phyloP scores from a whole-genome alignment of 1,139 yeast species.

The Geotrichum candidum region DNA sequence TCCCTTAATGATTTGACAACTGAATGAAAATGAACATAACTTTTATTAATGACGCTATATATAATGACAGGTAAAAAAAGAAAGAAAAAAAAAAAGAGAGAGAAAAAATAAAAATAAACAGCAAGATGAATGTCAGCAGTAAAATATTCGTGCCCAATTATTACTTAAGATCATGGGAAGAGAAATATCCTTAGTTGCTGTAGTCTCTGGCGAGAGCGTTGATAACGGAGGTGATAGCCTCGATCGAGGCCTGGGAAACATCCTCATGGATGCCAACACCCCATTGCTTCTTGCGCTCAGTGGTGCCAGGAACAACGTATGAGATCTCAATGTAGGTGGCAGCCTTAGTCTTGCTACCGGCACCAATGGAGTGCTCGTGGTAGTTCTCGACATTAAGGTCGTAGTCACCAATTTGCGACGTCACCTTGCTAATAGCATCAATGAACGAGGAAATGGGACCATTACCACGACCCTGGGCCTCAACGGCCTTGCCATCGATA shows the following conservation, averaged over 20 bases:
- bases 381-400: conserved; percentile 72
- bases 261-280: conserved; percentile 94
- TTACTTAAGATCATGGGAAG: neutral
- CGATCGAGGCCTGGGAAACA: conserved; percentile 83
- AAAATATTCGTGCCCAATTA: neutral
- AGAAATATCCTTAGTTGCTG: neutral
- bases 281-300: conserved; percentile 55
- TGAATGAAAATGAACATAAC: no score
- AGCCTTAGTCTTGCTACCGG: conserved; percentile 79
- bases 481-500: conserved; percentile 42
- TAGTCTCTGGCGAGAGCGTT: conserved; percentile 36
- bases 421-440: conserved; percentile 60
- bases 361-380: conserved; percentile 89
- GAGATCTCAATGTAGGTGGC: conserved; percentile 77
- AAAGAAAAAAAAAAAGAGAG: neutral
- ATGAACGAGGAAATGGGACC: conserved; percentile 93
- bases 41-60: no score
- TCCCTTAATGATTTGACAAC: neutral
- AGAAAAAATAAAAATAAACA: neutral
- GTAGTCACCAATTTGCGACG: conserved; percentile 39
- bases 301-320: conserved; percentile 32
- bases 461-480: conserved; percentile 67
- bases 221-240: conserved; percentile 69
- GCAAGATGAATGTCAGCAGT: neutral
- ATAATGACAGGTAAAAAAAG: neutral